These are phyloP conservation scores for Strobilomyces dryophilus DNA, from an alignment of 768 basidiomycete genomes.

Conservation along the genomic window DNA sequence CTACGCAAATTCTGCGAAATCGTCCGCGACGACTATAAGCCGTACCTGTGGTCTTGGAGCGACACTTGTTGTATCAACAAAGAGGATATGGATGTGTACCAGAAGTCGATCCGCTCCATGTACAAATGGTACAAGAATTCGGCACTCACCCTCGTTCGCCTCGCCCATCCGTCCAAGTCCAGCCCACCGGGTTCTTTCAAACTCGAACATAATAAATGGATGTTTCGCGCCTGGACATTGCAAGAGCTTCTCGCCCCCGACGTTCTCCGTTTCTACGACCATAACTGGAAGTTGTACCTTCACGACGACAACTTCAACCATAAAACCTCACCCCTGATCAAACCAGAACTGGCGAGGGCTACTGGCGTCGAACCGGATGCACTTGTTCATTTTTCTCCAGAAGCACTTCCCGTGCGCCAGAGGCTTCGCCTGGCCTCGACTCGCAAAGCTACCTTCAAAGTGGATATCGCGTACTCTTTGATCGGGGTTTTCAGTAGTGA, in stretches of 20 bases:
- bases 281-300: conserved; percentile 1
- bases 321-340: background rate
- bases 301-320: background rate
- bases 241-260: too few relatives aligned
- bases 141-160: conserved; percentile 11
- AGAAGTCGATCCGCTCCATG: conserved; percentile 8
- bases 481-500: conserved; percentile 17
- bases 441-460: conserved; percentile 6
- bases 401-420: conserved; percentile 1
- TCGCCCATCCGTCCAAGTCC: background rate
- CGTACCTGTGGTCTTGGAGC: background rate
- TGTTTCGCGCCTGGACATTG: conserved; percentile 16
- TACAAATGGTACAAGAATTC: conserved; percentile 15
- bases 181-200: too few relatives aligned
- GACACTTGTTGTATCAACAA: too few relatives aligned
- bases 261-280: conserved; percentile 11
- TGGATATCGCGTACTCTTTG: conserved; percentile 13
- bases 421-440: conserved; percentile 12
- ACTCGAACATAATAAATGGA: conserved; percentile 13
- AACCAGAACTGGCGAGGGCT: background rate
- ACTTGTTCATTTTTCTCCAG: background rate
- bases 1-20: conserved; percentile 7
- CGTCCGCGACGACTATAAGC: background rate
- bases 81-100: too few relatives aligned
- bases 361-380: background rate